Percentiles rank a stretch among this genome's conserved stretches.
Conservation (phyloP, 2,329 filamentous ascomycete species). For the Talaromyces sp. region DNA sequence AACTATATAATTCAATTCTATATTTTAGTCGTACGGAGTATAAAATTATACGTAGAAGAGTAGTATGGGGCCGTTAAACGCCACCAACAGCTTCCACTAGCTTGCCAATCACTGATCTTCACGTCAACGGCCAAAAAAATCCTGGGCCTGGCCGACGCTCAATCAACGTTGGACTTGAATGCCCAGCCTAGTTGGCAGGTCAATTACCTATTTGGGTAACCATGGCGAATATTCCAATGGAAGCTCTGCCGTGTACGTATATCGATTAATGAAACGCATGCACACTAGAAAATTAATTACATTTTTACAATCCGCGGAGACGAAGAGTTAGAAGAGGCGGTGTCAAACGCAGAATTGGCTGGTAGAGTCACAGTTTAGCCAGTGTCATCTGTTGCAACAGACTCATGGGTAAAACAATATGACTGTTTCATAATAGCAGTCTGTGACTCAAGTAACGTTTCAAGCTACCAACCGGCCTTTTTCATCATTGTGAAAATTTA, state of each 20-base stretch:
- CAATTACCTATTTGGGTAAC: neutral
- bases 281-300: neutral
- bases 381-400: neutral
- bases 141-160: neutral
- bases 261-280: neutral
- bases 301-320: neutral
- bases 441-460: neutral
- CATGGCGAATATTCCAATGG: neutral
- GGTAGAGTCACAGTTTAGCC: neutral
- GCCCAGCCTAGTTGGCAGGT: neutral
- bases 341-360: neutral
- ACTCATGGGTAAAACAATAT: neutral
- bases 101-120: neutral
- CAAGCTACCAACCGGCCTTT: neutral
- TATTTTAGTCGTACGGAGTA: too few species aligned
- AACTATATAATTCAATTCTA: neutral
- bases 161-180: neutral
- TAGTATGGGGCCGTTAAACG: neutral
- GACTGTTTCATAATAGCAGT: neutral
- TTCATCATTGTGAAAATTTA: too few species aligned
- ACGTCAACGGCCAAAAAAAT: neutral
- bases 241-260: neutral
- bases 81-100: neutral
- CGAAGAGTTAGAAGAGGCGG: neutral
- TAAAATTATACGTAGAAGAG: too few species aligned